Percentiles rank a stretch among this genome's conserved stretches.
phyloP scores from a whole-genome alignment of 805 yeast species.

The Nakazawaea holstii region DNA sequence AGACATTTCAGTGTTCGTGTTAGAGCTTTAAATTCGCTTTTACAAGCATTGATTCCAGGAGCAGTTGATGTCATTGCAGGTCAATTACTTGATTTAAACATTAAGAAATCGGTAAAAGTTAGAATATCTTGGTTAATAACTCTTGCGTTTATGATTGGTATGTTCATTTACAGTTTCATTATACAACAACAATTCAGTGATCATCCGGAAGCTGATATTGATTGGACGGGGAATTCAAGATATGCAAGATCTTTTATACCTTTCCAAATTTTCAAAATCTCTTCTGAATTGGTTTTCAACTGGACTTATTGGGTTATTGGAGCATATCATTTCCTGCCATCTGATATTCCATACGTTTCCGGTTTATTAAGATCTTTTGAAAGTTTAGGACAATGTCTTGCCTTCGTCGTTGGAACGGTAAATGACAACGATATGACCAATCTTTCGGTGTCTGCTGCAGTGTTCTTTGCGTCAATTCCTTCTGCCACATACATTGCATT shows the following conservation, averaged over 20 bases:
- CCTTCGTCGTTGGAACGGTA: neutral
- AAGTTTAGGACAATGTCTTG: neutral
- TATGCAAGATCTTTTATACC: conserved; percentile 16
- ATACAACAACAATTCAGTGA: neutral
- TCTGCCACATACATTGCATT: too few relatives aligned
- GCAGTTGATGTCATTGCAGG: neutral
- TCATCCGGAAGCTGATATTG: conserved; percentile 9
- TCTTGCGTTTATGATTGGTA: neutral
- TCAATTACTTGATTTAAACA: neutral
- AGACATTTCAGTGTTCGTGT: neutral
- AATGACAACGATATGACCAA: neutral
- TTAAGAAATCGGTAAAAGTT: neutral
- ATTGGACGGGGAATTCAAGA: conserved; percentile 14
- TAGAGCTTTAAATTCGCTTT: neutral
- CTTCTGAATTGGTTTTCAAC: conserved; percentile 15
- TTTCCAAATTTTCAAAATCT: conserved; percentile 16
- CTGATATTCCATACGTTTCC: conserved; percentile 2
- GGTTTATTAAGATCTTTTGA: neutral
- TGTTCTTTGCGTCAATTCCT: neutral
- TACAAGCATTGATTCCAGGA: neutral
- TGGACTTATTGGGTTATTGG: conserved; percentile 21
- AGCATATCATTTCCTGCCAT: conserved; percentile 13
- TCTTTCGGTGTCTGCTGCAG: neutral
- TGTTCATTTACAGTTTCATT: neutral
- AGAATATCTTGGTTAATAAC: neutral